A percentile compares a stretch with the other conserved stretches of the same genome.
phyloP scores from a whole-genome alignment of 2,329 filamentous ascomycete genomes.

The Clathrospora elynae region DNA sequence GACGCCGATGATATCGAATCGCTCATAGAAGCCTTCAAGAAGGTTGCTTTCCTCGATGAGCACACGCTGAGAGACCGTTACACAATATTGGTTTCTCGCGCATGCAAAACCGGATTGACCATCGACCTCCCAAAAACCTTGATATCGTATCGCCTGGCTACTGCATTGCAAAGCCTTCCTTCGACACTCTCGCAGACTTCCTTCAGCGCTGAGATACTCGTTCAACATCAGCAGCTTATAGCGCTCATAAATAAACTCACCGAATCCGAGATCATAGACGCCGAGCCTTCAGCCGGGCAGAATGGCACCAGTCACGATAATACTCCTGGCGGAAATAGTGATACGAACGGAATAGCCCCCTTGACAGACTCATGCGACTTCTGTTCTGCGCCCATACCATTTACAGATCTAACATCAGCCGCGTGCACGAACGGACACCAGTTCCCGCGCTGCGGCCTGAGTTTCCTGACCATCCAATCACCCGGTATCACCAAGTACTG shows the following conservation, averaged over 20 bases:
- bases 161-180: constrained; percentile 25
- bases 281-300: neutral
- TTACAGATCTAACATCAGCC: constrained; percentile 55
- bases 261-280: neutral
- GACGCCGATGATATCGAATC: constrained; percentile 6
- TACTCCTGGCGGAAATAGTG: neutral
- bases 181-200: constrained; percentile 17
- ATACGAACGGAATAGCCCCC: neutral
- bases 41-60: constrained; percentile 27
- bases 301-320: neutral
- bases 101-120: constrained; percentile 27
- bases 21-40: constrained; percentile 29
- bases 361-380: constrained; percentile 58
- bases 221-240: constrained; percentile 27
- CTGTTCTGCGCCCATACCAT: constrained; percentile 55
- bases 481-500: constrained; percentile 61
- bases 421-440: constrained; percentile 59
- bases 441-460: constrained; percentile 60
- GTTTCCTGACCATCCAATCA: constrained; percentile 61
- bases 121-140: constrained; percentile 30
- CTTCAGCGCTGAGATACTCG: constrained; percentile 31
- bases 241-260: constrained; percentile 27
- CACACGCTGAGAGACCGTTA: constrained; percentile 41
- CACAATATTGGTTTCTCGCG: constrained; percentile 34
- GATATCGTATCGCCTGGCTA: constrained; percentile 41